Percentiles rank a stretch among this genome's conserved stretches.
Evolutionary conservation across 768 basidiomycete species (phyloP).

Genomic region (Naganishia kalamii): DNA sequence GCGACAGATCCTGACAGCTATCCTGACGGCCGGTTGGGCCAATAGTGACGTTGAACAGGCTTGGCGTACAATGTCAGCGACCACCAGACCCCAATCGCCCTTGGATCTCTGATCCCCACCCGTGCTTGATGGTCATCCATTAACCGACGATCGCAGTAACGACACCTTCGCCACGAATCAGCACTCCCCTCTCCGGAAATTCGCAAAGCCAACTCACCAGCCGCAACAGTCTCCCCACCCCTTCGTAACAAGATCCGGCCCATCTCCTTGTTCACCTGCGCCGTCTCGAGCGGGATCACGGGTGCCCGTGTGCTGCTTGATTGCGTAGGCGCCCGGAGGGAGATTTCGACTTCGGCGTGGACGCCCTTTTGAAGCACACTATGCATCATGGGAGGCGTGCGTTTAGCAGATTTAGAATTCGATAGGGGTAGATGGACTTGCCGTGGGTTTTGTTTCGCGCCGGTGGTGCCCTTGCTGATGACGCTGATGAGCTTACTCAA

Average conservation of each 20-base stretch:
- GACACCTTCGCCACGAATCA: neutral
- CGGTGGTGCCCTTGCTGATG: constrained; percentile 69
- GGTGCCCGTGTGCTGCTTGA: constrained; percentile 52
- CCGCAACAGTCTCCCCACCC: constrained; percentile 88
- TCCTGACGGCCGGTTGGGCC: too few relatives aligned
- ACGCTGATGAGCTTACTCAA: constrained; percentile 71
- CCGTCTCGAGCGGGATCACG: constrained; percentile 79
- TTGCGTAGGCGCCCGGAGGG: constrained; percentile 57
- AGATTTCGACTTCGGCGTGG: constrained; percentile 80
- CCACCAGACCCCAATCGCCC: too few relatives aligned
- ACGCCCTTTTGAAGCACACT: constrained; percentile 78
- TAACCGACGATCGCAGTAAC: neutral
- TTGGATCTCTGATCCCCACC: too few relatives aligned
- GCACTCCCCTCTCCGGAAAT: neutral
- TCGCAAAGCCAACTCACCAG: constrained; percentile 52
- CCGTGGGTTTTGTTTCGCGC: constrained; percentile 72
- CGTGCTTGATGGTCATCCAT: neutral
- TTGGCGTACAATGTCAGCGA: too few relatives aligned
- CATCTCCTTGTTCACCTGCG: constrained; percentile 88
- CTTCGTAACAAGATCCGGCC: constrained; percentile 80
- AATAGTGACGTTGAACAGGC: too few relatives aligned
- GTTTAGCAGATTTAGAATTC: neutral
- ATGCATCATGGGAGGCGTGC: neutral
- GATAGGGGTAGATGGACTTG: constrained; percentile 43
- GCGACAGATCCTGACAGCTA: too few relatives aligned